Conservation (phyloP, 345 rosid genomes). For the Eucalyptus albens region DNA sequence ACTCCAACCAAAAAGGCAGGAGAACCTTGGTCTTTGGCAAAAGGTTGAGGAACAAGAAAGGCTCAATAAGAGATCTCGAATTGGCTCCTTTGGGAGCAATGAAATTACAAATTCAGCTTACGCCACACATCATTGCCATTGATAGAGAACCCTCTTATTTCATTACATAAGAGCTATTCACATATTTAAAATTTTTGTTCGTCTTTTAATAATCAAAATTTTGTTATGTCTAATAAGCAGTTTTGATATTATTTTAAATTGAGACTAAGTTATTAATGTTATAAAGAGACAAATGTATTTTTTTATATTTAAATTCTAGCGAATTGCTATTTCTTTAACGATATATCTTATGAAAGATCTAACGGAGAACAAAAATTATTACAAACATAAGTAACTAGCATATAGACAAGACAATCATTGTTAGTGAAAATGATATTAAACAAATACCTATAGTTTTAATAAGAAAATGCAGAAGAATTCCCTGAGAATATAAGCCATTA, state of each 20-base stretch:
- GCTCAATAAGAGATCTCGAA: not conserved
- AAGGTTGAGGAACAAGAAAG: not conserved
- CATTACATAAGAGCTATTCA: not conserved
- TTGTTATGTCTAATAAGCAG: not conserved
- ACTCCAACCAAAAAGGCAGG: not conserved
- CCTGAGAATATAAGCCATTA: not conserved
- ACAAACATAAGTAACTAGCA: not conserved
- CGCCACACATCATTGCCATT: not conserved
- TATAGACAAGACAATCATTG: not conserved
- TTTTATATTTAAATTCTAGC: not conserved
- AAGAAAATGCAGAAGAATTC: not conserved
- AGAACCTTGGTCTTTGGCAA: not conserved
- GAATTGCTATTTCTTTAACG: not conserved
- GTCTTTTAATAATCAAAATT: not conserved
- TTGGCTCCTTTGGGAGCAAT: not conserved
- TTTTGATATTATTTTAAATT: not conserved
- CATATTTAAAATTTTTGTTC: not conserved
- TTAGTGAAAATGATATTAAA: not conserved
- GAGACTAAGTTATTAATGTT: not conserved
- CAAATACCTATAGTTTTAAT: no score
- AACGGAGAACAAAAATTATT: not conserved
- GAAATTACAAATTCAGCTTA: not conserved
- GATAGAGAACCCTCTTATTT: not conserved
- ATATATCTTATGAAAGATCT: not conserved
- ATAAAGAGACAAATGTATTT: not conserved